Percentiles rank a stretch among this genome's conserved stretches.
phyloP scores from a whole-genome alignment of 2,329 filamentous ascomycete genomes.

The Pseudogymnoascus sp. region DNA sequence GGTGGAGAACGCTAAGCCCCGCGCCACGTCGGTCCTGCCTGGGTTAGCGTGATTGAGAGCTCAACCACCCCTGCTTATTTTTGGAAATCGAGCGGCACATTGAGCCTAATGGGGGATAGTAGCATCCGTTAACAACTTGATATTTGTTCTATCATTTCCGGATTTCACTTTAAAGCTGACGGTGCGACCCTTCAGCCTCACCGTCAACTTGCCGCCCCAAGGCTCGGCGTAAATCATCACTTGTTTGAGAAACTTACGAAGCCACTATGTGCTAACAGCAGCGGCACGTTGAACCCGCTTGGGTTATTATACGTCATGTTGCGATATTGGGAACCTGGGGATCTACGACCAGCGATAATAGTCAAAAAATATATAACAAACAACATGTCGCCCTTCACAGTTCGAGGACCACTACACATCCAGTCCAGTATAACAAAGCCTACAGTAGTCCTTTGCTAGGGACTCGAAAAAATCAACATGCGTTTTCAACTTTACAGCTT shows the following conservation, averaged over 20 bases:
- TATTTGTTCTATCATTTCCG: not conserved
- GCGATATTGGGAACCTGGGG: not conserved
- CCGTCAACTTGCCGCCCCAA: not conserved
- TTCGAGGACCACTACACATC: not conserved
- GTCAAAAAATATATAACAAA: not conserved
- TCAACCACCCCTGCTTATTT: not conserved
- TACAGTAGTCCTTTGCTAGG: not conserved
- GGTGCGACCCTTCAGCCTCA: not conserved
- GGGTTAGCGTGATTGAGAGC: not conserved
- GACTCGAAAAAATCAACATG: not conserved
- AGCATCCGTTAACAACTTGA: not conserved
- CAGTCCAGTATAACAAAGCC: not conserved
- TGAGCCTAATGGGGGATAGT: not conserved
- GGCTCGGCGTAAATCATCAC: not conserved
- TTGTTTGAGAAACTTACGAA: not conserved
- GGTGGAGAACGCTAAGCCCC: not conserved
- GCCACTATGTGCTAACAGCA: not conserved
- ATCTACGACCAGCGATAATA: not conserved
- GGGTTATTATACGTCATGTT: not conserved
- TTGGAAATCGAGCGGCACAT: not conserved
- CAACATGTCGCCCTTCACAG: not conserved
- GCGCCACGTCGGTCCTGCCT: not conserved
- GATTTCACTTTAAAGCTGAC: not conserved
- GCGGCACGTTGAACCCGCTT: not conserved
- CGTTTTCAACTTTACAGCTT: not conserved